Evolutionary conservation across 169 alveolate genomes (phyloP).

Genomic region (Eimeria brunetti): DNA sequence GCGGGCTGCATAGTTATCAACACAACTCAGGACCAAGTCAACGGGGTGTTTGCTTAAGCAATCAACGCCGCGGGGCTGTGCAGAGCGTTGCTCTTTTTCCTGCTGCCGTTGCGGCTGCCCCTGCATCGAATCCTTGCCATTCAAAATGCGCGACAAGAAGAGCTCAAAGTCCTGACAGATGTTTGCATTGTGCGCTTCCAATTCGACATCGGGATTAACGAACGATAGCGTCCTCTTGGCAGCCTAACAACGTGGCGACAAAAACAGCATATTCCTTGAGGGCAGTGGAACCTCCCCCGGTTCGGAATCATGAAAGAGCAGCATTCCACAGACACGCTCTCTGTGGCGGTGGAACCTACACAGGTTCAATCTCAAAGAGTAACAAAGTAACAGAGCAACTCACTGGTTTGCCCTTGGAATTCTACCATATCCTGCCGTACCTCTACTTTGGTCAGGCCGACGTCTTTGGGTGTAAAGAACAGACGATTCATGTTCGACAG

Average conservation of each 20-base stretch:
- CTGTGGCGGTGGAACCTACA: too few relatives aligned
- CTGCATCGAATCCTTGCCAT: constrained; percentile 64
- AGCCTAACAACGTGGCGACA: constrained; percentile 85
- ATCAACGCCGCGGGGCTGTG: background rate
- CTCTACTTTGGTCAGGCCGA: constrained; percentile 95
- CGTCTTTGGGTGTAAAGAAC: constrained; percentile 94
- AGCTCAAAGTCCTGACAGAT: constrained; percentile 91
- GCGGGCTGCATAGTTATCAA: constrained; percentile 98
- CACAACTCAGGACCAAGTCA: constrained; percentile 95
- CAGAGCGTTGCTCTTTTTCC: constrained; percentile 7
- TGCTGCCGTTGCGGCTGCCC: background rate
- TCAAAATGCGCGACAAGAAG: constrained; percentile 89
- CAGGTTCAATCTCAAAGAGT: too few relatives aligned
- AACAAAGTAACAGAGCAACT: too few relatives aligned
- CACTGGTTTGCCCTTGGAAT: too few relatives aligned
- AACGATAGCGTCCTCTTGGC: constrained; percentile 93
- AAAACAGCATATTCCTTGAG: background rate
- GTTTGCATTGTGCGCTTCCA: constrained; percentile 93
- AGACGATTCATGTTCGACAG: constrained; percentile 97
- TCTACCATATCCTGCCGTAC: constrained; percentile 51
- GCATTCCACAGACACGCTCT: background rate
- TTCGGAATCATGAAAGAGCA: background rate
- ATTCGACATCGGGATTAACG: constrained; percentile 95
- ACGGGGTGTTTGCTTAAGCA: constrained; percentile 82
- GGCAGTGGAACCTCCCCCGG: background rate